These are phyloP conservation scores for Lactuca sativa DNA, from an alignment of 129 eudicot genomes.

Conservation along the genomic window DNA sequence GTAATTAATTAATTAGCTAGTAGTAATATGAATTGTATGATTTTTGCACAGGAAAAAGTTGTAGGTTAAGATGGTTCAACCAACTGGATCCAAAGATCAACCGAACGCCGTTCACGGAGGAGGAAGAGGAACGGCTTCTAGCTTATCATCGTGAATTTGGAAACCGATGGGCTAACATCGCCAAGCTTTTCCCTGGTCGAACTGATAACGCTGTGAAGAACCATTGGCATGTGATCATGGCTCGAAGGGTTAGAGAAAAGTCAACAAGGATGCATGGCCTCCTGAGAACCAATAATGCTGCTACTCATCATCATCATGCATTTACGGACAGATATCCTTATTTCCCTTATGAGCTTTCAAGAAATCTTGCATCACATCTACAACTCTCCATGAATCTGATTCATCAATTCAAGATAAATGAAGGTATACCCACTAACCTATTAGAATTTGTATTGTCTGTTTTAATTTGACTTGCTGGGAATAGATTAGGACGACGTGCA, in stretches of 20 bases:
- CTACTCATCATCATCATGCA: not conserved
- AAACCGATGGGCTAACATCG: constrained; percentile 86
- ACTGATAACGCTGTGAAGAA: constrained; percentile 94
- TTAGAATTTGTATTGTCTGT: not conserved
- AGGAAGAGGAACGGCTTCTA: constrained; percentile 81
- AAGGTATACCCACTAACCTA: constrained; percentile 28
- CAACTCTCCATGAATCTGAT: constrained; percentile 32
- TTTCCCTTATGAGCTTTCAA: constrained; percentile 28
- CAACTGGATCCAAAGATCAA: constrained; percentile 89
- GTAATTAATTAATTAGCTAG: no score
- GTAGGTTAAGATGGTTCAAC: constrained; percentile 90
- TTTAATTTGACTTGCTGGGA: no score
- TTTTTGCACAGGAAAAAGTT: constrained; percentile 69
- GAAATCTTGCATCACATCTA: constrained; percentile 29
- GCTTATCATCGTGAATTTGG: constrained; percentile 78
- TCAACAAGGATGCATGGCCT: constrained; percentile 42
- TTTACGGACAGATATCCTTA: constrained; percentile 28
- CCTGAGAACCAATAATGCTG: constrained; percentile 29
- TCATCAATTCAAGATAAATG: constrained; percentile 26
- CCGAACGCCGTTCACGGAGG: constrained; percentile 78
- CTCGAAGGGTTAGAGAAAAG: constrained; percentile 62
- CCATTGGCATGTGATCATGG: constrained; percentile 99
- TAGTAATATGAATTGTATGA: not conserved
- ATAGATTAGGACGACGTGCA: no score
- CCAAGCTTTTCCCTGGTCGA: constrained; percentile 78